Percentiles rank a stretch among this genome's conserved stretches.
These are phyloP conservation scores for Ilex aquifolium DNA, from an alignment of 257 asterid genomes.

Conservation along the genomic window DNA sequence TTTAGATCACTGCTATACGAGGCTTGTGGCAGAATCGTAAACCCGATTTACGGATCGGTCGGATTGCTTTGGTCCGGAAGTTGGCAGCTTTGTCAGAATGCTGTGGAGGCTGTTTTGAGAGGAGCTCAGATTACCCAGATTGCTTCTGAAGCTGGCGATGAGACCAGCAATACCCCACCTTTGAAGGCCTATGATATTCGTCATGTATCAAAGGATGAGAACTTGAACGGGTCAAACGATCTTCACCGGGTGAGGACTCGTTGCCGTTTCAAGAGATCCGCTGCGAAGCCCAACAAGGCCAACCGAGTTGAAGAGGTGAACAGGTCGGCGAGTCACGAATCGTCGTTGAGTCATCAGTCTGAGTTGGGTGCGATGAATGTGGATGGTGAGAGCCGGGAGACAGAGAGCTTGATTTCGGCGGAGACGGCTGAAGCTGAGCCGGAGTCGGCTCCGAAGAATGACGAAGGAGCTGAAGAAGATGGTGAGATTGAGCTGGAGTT, in stretches of 20 bases:
- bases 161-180: conserved; percentile 48
- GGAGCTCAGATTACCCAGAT: conserved; percentile 60
- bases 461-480: conserved; percentile 13
- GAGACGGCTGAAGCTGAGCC: conserved; percentile 28
- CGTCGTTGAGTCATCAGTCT: conserved; percentile 71
- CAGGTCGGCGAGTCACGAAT: conserved; percentile 64
- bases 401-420: conserved; percentile 6
- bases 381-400: conserved; percentile 19
- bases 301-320: conserved; percentile 26
- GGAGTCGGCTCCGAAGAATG: conserved; percentile 6
- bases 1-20: conserved; percentile 72
- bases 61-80: conserved; percentile 77
- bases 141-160: conserved; percentile 33
- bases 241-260: conserved; percentile 53
- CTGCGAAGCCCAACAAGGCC: conserved; percentile 13
- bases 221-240: conserved; percentile 30
- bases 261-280: conserved; percentile 52
- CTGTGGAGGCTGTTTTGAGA: conserved; percentile 63
- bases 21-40: conserved; percentile 84
- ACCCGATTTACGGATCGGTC: conserved; percentile 75
- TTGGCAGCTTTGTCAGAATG: conserved; percentile 81
- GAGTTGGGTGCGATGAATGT: conserved; percentile 12
- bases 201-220: conserved; percentile 51
- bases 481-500: conserved; percentile 60
- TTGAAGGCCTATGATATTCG: conserved; percentile 53